Conservation (phyloP, 495 filamentous ascomycete genomes). For the Penicillium lividum region DNA sequence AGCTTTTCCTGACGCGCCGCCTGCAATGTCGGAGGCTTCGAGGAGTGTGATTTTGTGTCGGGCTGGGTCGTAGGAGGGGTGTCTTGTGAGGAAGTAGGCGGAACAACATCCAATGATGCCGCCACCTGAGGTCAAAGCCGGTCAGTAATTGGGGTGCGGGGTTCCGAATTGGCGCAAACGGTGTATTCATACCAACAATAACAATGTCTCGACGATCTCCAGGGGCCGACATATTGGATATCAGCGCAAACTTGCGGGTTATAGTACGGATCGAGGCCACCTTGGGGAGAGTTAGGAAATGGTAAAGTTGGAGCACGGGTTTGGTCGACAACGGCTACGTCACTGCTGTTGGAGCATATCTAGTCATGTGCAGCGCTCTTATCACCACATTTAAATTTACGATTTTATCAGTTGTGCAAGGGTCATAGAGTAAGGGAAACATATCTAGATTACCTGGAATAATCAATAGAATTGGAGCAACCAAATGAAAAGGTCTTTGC, state of each 20-base stretch:
- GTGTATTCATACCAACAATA: constrained; percentile 60
- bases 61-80: constrained; percentile 75
- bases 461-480: constrained; percentile 11
- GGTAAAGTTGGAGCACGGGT: constrained; percentile 3
- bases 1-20: constrained; percentile 92
- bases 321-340: constrained; percentile 24
- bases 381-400: not conserved
- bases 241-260: constrained; percentile 21
- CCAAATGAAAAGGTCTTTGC: constrained; percentile 14
- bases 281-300: constrained; percentile 11
- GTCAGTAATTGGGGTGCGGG: constrained; percentile 32
- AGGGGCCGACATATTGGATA: constrained; percentile 36
- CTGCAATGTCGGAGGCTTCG: constrained; percentile 85
- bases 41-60: constrained; percentile 82
- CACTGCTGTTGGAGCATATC: constrained; percentile 19
- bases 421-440: no score
- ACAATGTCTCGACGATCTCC: constrained; percentile 61
- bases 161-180: constrained; percentile 21
- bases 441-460: constrained; percentile 9
- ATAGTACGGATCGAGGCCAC: constrained; percentile 33
- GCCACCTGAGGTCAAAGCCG: constrained; percentile 59
- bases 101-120: constrained; percentile 94
- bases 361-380: constrained; percentile 31
- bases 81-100: constrained; percentile 90
- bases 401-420: not conserved